Evolutionary conservation across 306 rosid genomes (phyloP), one percentile per base, ranked within the genome.

Genomic region (Pterocarpus macrocarpus): DNA sequence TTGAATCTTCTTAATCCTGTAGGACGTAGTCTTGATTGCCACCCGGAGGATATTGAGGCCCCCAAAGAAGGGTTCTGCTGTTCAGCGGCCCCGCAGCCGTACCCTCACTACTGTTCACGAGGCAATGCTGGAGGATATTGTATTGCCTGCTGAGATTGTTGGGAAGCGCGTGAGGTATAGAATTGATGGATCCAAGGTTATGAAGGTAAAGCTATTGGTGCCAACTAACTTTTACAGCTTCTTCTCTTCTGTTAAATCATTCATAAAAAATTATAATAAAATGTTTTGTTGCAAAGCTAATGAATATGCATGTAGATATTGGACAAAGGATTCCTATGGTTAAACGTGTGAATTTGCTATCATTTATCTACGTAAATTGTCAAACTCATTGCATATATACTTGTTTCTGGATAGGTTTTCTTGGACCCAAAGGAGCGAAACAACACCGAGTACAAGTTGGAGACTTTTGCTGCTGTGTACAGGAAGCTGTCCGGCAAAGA

Each of bases 71-170:
- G 97, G 98, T 34, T 92, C 98, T 28, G 97, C 97, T 45, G 92
- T 68, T 44, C 94, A 90, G 49, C 92, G 97, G 12, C 98, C 98
- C 0, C 94, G 96, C 33, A 89, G 76, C 87, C 91, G 98, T 0
- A 94, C 98, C 1, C 92, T 94, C 9, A 94, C 98, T n/a, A 78
- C 98, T 82, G 96, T 94, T 45, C 98, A 94, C 5, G 98, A 94
- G 74, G 94, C 98, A 73, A 82, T 92, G 87, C 72, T 94, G 32
- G 97, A 94, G 81, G 98, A 94, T 81, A 65, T 94, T 78, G 97
- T 94, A 8, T 78, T 89, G 71, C 98, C 98, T 65, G 97, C 98
- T 16, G 97, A 94, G 80, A 94, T 92, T 88, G 93, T 87, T 61
- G 98, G 98, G n/a, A 94, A 94, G 88, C 94, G 98, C 0, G 73